A percentile compares a stretch with the other conserved stretches of the same genome.
Conservation (phyloP, 2,329 filamentous ascomycete species). For the Microsporum canis region DNA sequence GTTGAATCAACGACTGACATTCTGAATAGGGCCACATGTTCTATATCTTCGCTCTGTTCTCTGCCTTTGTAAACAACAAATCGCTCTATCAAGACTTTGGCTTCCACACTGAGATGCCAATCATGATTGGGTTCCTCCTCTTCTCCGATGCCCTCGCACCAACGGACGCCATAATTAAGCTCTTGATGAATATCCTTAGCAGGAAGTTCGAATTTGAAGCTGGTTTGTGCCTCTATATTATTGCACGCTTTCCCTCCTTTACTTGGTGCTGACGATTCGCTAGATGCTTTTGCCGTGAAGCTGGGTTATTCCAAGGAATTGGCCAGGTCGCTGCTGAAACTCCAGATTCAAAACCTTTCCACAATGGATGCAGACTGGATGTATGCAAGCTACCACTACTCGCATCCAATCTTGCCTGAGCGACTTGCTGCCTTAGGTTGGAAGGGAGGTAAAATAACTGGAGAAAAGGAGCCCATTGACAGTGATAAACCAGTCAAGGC, state of each 20-base stretch:
- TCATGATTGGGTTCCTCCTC: conserved; percentile 92
- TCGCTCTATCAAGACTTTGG: conserved; percentile 88
- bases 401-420: conserved; percentile 91
- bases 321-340: conserved; percentile 80
- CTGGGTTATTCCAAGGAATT: conserved; percentile 78
- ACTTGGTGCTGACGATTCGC: conserved; percentile 15
- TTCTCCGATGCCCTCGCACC: conserved; percentile 95
- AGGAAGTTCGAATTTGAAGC: conserved; percentile 94
- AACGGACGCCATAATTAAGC: conserved; percentile 88
- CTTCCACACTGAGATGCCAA: conserved; percentile 70
- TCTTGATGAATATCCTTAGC: conserved; percentile 91
- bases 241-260: background rate
- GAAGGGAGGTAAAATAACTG: conserved; percentile 48
- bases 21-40: conserved; percentile 67
- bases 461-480: conserved; percentile 39
- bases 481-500: conserved; percentile 54
- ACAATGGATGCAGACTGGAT: conserved; percentile 99
- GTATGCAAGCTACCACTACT: conserved; percentile 98
- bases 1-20: background rate
- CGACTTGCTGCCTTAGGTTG: conserved; percentile 82
- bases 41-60: conserved; percentile 94
- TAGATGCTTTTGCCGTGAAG: conserved; percentile 69
- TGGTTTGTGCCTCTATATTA: conserved; percentile 37
- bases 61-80: conserved; percentile 89
- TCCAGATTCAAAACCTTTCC: conserved; percentile 95